These are phyloP conservation scores for Silene conica DNA, from an alignment of 148 eudicot genomes.

Conservation along the genomic window DNA sequence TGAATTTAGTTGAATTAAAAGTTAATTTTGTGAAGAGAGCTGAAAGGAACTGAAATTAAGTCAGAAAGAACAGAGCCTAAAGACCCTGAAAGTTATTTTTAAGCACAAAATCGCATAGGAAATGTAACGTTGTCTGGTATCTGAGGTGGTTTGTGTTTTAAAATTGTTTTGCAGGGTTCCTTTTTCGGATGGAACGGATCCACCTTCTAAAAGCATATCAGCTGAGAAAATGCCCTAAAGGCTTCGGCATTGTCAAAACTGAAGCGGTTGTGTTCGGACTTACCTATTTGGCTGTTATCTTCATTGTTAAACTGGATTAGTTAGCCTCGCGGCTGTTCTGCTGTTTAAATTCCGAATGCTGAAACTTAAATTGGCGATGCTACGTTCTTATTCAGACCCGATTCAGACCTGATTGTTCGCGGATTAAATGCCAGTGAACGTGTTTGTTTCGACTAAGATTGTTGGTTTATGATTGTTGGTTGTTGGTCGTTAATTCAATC, in stretches of 20 bases:
- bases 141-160: not conserved
- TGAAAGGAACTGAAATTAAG: too few species aligned
- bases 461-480: too few species aligned
- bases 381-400: not conserved
- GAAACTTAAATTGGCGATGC: not conserved
- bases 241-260: not conserved
- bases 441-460: too few species aligned
- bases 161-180: slow-evolving; percentile 57
- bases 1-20: too few species aligned
- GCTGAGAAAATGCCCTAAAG: not conserved
- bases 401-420: not conserved
- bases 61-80: too few species aligned
- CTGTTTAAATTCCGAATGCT: not conserved
- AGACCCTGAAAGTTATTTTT: too few species aligned
- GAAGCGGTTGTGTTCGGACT: slow-evolving; percentile 9
- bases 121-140: not conserved
- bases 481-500: too few species aligned
- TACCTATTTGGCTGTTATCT: not conserved
- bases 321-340: slow-evolving; percentile 4
- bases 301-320: not conserved
- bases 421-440: not conserved
- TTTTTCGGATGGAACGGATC: slow-evolving; percentile 78
- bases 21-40: too few species aligned
- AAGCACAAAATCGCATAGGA: too few species aligned
- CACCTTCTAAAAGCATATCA: slow-evolving; percentile 41